Percentiles rank a stretch among this genome's conserved stretches.
Evolutionary conservation across 306 rosid species (phyloP).

Genomic region (Vigna unguiculata): DNA sequence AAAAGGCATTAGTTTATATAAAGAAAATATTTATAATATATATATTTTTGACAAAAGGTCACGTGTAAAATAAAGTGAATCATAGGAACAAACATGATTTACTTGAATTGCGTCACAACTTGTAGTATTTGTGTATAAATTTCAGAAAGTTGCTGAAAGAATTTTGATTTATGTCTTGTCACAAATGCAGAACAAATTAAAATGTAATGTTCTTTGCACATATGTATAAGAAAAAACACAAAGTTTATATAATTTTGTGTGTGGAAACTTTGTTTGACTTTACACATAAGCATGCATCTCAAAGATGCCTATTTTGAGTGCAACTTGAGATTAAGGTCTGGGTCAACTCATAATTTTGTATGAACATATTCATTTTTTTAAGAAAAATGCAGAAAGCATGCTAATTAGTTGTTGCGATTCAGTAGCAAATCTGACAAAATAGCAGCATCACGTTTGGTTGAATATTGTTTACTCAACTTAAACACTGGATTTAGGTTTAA

Average conservation of each 20-base stretch:
- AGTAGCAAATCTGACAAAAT: slow-evolving; percentile 37
- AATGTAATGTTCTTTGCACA: not conserved
- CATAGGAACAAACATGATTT: not conserved
- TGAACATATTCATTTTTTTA: not conserved
- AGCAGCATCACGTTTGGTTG: slow-evolving; percentile 9
- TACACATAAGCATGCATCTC: not conserved
- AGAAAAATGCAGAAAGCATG: not conserved
- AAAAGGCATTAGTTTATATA: no score
- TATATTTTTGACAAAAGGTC: no score
- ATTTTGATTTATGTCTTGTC: not conserved
- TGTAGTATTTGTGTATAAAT: not conserved
- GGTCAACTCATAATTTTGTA: not conserved
- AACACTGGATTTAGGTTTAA: not conserved
- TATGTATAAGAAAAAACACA: not conserved
- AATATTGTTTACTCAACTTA: not conserved
- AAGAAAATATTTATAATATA: no score
- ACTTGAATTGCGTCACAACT: not conserved
- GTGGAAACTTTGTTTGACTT: not conserved
- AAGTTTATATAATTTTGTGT: not conserved
- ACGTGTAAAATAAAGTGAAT: no score
- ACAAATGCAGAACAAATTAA: not conserved
- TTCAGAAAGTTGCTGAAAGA: no score
- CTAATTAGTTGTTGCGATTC: not conserved
- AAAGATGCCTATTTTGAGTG: not conserved
- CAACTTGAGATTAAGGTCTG: not conserved